Percentiles rank a stretch among this genome's conserved stretches.
These are phyloP conservation scores for Pseudogymnoascus sp. DNA, from an alignment of 2,329 filamentous ascomycete species.

Conservation along the genomic window DNA sequence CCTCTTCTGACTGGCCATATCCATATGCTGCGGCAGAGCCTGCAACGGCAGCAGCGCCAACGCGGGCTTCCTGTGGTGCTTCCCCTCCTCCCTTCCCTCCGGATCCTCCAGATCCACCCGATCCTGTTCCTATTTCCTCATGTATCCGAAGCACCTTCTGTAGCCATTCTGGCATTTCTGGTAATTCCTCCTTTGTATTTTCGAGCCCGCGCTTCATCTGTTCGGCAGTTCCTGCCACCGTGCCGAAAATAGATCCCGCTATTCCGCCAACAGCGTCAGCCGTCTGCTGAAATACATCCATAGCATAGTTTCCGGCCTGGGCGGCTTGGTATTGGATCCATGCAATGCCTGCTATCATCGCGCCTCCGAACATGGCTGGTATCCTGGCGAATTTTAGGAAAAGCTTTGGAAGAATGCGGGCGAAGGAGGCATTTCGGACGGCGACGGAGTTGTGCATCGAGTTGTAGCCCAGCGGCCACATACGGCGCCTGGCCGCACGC, in stretches of 20 bases:
- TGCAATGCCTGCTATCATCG: constrained; percentile 76
- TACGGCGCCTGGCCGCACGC: constrained; percentile 51
- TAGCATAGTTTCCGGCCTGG: constrained; percentile 68
- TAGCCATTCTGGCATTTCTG: constrained; percentile 64
- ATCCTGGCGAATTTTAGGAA: constrained; percentile 82
- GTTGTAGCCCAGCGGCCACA: constrained; percentile 70
- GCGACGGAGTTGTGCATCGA: constrained; percentile 72
- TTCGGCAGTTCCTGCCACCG: constrained; percentile 64
- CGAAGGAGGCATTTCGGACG: constrained; percentile 56
- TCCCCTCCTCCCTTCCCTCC: constrained; percentile 34
- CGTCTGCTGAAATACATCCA: constrained; percentile 66
- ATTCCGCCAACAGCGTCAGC: constrained; percentile 62
- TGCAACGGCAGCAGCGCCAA: constrained; percentile 54
- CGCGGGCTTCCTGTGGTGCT: constrained; percentile 50
- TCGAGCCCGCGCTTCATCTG: constrained; percentile 77
- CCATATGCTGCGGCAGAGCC: constrained; percentile 72
- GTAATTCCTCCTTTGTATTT: constrained; percentile 68
- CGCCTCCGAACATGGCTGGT: constrained; percentile 84
- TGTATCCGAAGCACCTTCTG: constrained; percentile 60
- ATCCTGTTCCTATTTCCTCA: constrained; percentile 45
- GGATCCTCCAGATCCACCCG: constrained; percentile 34
- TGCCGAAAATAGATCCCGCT: constrained; percentile 61
- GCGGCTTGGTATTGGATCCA: constrained; percentile 96
- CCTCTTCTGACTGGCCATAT: constrained; percentile 60
- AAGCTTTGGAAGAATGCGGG: constrained; percentile 68